Evolutionary conservation across 495 filamentous ascomycete genomes (phyloP), one percentile per base, ranked within the genome.

Genomic region (Penicillium riverlandense): DNA sequence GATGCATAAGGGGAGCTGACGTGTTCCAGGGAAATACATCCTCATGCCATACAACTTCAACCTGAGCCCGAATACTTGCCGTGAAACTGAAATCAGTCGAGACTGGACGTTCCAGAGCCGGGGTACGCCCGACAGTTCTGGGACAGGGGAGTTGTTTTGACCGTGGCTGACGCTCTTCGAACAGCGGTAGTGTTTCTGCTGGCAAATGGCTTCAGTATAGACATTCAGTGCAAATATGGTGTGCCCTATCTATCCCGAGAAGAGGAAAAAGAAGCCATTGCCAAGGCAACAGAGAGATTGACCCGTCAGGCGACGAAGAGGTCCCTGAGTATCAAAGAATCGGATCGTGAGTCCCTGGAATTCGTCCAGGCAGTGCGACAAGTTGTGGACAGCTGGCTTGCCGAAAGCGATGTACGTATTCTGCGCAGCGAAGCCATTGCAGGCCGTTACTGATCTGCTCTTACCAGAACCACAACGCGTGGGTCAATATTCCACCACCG

Each of bases 1-100:
- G 15, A 10, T 13, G 12, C 15, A 15, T 13, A 30, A 45, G 13
- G 33, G 29, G 9, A 9, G 49, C 45, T 46, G 49, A 43, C 31
- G 22, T 44, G 11, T 1, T 32, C 40, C 40, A 78, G 78, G 63
- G 1, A 68, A 58, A 12, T 89, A 88, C 51, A 57, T 72, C 33
- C 63, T 80, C 11, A 76, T 73, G 7, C 81, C 86, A 4, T 91
- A 81, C 69, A 90, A 86, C 60, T 71, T 88, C 53, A 65, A 73
- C 41, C 49, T 91, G 27, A 82, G 65, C 38, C 84, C 86, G 1
- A 50, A 70, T 15, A 53, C 69, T 22, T 62, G 74, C 16, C 66
- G 70, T 27, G 62, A 56, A 29, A 48, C 80, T 35, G 70, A 76
- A 11, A 49, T 83, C 29, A 77, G 81, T 44, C 71, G 81, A 16